A percentile compares a stretch with the other conserved stretches of the same genome.
Evolutionary conservation across 164 flowering plant species (phyloP).

Genomic region (Chimonanthus salicifolius): DNA sequence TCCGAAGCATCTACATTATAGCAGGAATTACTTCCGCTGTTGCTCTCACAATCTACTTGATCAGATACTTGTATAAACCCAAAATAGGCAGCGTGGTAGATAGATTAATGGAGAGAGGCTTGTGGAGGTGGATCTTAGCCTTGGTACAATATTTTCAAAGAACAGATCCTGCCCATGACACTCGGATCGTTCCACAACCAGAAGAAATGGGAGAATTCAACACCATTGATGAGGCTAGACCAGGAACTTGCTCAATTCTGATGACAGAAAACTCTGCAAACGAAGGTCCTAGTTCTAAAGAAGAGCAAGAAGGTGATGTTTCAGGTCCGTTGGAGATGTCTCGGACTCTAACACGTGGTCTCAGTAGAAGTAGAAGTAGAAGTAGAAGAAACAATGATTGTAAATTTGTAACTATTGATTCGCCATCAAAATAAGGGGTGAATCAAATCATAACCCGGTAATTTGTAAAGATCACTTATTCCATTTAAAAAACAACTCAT

Average conservation of each 20-base stretch:
- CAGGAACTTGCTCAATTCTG: neutral
- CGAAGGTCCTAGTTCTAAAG: neutral
- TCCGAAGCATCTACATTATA: slow-evolving; percentile 6
- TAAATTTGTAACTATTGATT: neutral
- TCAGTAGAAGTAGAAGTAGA: neutral
- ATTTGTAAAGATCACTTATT: no score
- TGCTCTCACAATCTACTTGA: neutral
- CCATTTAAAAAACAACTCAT: no score
- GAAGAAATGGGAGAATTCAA: neutral
- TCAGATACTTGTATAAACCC: neutral
- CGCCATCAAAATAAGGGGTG: neutral
- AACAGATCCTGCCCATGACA: neutral
- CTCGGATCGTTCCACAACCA: neutral
- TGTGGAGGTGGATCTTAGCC: slow-evolving; percentile 1
- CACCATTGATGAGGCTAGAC: neutral
- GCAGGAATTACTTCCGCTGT: neutral
- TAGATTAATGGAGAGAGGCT: neutral
- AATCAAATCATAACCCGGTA: no score
- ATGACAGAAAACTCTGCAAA: neutral
- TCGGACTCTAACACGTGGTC: neutral
- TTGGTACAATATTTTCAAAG: neutral
- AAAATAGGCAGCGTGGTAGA: neutral
- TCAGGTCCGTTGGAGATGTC: neutral
- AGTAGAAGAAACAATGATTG: neutral
- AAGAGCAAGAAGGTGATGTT: neutral